A percentile compares a stretch with the other conserved stretches of the same genome.
phyloP scores from a whole-genome alignment of 176 grass and related monocot genomes.

The Juncus effusus region DNA sequence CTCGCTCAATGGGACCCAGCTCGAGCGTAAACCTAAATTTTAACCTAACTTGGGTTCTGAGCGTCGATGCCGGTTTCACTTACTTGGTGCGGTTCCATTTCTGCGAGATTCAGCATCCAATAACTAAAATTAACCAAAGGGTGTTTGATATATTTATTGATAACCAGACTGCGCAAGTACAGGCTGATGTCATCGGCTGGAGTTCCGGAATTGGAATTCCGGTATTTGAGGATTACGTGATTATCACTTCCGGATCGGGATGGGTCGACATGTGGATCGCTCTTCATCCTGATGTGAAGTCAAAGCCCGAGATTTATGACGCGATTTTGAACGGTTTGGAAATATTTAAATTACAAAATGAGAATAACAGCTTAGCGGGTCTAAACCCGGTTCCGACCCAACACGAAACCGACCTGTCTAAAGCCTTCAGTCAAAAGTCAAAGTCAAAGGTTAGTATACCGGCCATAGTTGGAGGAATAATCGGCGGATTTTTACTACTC shows the following conservation, averaged over 20 bases:
- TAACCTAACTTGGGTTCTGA: conserved; percentile 75
- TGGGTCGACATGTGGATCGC: conserved; percentile 55
- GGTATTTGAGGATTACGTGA: conserved; percentile 53
- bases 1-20: conserved; percentile 73
- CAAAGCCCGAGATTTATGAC: conserved; percentile 44
- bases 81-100: conserved; percentile 87
- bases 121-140: conserved; percentile 55
- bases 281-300: conserved; percentile 40
- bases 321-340: conserved; percentile 88
- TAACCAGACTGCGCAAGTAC: conserved; percentile 41
- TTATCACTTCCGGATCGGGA: conserved; percentile 39
- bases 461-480: conserved; percentile 55
- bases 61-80: conserved; percentile 65
- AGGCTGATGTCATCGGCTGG: conserved; percentile 68
- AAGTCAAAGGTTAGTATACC: conserved; percentile 29
- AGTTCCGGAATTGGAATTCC: conserved; percentile 37
- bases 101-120: conserved; percentile 68
- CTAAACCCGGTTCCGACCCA: conserved; percentile 47
- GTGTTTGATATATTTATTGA: conserved; percentile 72
- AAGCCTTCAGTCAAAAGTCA: neutral
- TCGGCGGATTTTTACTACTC: conserved; percentile 47
- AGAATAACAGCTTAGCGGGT: conserved; percentile 63
- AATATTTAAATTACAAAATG: conserved; percentile 75
- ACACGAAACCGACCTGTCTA: neutral
- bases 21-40: conserved; percentile 42